Base-by-base conservation (phyloP, 2,329 filamentous ascomycete species). In the Niveomyces coronatus region DNA sequence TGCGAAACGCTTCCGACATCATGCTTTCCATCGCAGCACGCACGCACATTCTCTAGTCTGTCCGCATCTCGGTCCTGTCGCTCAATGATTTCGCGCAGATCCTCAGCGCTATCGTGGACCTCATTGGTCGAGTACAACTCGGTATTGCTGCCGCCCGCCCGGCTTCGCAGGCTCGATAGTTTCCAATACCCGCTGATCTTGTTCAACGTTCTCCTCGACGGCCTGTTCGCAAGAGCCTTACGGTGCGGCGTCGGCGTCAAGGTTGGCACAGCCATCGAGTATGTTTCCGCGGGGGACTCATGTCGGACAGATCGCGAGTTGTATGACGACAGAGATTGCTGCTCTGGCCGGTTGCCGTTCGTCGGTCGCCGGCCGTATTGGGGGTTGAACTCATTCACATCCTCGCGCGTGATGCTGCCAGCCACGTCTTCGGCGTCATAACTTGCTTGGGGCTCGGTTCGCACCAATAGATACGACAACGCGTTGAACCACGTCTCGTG, bases 401-500 rank as follows among this genome's bases (percentile, higher is more conserved):
- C 77, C 33, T 79, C 75, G 17, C 67, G 64, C 1, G 75, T 76
- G 36, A 81, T 69, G 45, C 69, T 66, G 27, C 66, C 68, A 1
- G 67, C 68, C 43, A 72, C 61, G 46, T 71, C 79, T 45, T 84
- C 71, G 4, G 72, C 68, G 47, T 77, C 74, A 6, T 73, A 65
- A 36, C 74, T 71, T n/a, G 67, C 71, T 26, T 82, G 79, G 15
- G 72, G 66, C 22, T 76, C 70, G 18, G 80, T 87, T 31, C 88
- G 79, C 20, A 94, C 71, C 24, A 96, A 71, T 11, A 98, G 73
- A 56, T 98, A 98, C 2, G 86, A 94, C 39, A 98, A 70, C 0
- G 91, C 88, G 53, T 96, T 96, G 70, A 91, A 94, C 91, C 91
- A 98, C 1, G 88, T 96, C 64, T 98, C 91, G 54, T 98, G 91